A percentile compares a stretch with the other conserved stretches of the same genome.
These are phyloP conservation scores for Neurospora sp. DNA, from an alignment of 495 filamentous ascomycete species.

Conservation along the genomic window DNA sequence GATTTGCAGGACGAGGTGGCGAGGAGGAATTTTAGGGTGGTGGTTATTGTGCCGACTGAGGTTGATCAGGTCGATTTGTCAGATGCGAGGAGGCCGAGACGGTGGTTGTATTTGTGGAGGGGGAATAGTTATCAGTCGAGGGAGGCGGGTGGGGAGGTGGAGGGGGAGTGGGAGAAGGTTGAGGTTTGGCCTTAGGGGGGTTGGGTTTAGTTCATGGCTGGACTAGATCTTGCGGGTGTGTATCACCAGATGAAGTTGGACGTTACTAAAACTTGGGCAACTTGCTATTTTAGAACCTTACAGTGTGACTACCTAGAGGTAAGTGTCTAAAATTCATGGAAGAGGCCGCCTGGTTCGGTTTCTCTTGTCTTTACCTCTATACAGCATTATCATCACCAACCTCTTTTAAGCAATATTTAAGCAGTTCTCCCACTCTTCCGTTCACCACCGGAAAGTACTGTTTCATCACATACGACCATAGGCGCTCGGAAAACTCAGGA, in stretches of 20 bases:
- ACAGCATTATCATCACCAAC: no score
- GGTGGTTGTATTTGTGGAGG: conserved; percentile 58
- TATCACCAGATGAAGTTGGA: not conserved
- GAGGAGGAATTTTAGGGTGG: conserved; percentile 72
- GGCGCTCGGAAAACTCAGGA: not conserved
- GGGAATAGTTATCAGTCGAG: conserved; percentile 20
- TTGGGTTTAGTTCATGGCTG: not conserved
- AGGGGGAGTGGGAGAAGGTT: conserved; percentile 58
- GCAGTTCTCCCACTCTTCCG: not conserved
- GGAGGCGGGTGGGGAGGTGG: conserved; percentile 27
- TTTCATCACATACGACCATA: not conserved
- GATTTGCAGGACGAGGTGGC: conserved; percentile 61
- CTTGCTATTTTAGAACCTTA: not conserved
- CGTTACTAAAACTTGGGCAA: not conserved
- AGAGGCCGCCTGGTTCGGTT: no score
- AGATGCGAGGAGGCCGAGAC: conserved; percentile 49
- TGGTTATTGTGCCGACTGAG: conserved; percentile 69
- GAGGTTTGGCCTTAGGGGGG: conserved; percentile 68
- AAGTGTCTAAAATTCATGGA: no score
- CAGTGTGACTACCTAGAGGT: no score
- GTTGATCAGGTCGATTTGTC: conserved; percentile 68
- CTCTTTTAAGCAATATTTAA: not conserved
- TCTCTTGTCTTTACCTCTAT: no score
- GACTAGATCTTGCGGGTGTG: not conserved
- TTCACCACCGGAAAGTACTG: not conserved